Evolutionary conservation across 768 basidiomycete genomes (phyloP), one percentile per base, ranked within the genome.

Genomic region (Glaciozyma martinii): DNA sequence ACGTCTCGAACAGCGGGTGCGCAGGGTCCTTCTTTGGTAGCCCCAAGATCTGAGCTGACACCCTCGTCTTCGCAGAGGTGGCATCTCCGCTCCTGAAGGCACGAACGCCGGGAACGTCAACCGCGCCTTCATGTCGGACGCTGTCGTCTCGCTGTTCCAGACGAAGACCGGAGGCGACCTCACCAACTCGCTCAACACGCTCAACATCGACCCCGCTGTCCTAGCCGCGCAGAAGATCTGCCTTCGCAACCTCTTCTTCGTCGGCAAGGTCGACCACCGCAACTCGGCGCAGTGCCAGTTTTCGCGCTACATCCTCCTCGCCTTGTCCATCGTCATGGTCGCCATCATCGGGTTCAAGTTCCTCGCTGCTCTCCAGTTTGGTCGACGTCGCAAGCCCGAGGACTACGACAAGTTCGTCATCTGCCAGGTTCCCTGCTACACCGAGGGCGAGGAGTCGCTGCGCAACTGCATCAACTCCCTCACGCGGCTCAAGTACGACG

Each of bases 401-500:
- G 88, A 92, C 72, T 90, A 92, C 75, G 91, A 95, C 80, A 94
- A 95, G 78, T 94, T 95, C 71, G 88, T 95, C 68, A 90, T 94
- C 72, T 95, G 66, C 65, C 94, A 98, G 74, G 91, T 98, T 0
- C 94, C 94, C 33, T 97, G 94, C 82, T 98, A 98, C 76, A 98
- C 94, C 4, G 94, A 98, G 81, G 94, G 92, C 68, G 88, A 92
- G 67, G 75, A 80, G 19, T 95, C 90, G 8, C 80, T 98, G 58
- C 82, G 88, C 56, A 81, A 80, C 71, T 95, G 92, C 3, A 94
- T 99, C 74, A 91, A 98, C 75, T 94, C 92, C 7, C 79, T 99
- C 63, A 90, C 94, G 3, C 84, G 88, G 75, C 81, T 94, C 78
- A 93, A 90, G 77, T 99, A 98, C 73, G 94, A 99, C 73, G 94